phyloP scores from a whole-genome alignment of 768 basidiomycete species.

The Pulveroboletus ravenelii region DNA sequence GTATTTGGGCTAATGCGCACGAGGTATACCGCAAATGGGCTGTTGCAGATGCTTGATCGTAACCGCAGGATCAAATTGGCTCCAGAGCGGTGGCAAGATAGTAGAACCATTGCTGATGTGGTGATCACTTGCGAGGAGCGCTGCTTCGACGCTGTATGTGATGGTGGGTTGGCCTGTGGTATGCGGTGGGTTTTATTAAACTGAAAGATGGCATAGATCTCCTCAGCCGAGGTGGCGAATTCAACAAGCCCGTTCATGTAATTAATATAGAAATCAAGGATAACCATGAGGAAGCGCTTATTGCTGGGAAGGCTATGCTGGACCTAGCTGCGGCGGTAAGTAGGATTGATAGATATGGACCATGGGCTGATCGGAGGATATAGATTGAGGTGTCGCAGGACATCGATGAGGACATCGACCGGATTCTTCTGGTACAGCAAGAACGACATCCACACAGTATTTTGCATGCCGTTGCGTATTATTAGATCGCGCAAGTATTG shows the following conservation, averaged over 20 bases:
- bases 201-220: slow-evolving; percentile 53
- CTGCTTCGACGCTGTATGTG: slow-evolving; percentile 97
- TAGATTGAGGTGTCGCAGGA: slow-evolving; percentile 86
- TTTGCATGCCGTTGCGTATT: slow-evolving; percentile 88
- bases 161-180: slow-evolving; percentile 55
- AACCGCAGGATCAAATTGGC: slow-evolving; percentile 88
- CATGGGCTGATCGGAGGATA: slow-evolving; percentile 9
- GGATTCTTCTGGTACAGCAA: slow-evolving; percentile 78
- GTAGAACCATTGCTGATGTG: slow-evolving; percentile 81
- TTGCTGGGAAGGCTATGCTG: slow-evolving; percentile 92
- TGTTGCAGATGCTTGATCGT: slow-evolving; percentile 93
- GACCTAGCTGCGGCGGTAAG: slow-evolving; percentile 87
- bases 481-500: slow-evolving; percentile 43
- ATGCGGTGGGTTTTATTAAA: slow-evolving; percentile 8
- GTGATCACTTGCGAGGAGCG: slow-evolving; percentile 99
- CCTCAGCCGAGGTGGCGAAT: slow-evolving; percentile 81
- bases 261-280: slow-evolving; percentile 99
- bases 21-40: slow-evolving; percentile 91
- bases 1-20: slow-evolving; percentile 10
- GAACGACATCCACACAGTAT: slow-evolving; percentile 90
- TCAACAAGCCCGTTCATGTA: slow-evolving; percentile 89
- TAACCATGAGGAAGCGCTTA: slow-evolving; percentile 96
- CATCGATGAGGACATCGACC: slow-evolving; percentile 87
- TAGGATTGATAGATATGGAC: slow-evolving; percentile 10
- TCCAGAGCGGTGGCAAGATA: slow-evolving; percentile 97